A percentile compares a stretch with the other conserved stretches of the same genome.
phyloP scores from a whole-genome alignment of 164 flowering plant genomes.

The Akebia trifoliata region DNA sequence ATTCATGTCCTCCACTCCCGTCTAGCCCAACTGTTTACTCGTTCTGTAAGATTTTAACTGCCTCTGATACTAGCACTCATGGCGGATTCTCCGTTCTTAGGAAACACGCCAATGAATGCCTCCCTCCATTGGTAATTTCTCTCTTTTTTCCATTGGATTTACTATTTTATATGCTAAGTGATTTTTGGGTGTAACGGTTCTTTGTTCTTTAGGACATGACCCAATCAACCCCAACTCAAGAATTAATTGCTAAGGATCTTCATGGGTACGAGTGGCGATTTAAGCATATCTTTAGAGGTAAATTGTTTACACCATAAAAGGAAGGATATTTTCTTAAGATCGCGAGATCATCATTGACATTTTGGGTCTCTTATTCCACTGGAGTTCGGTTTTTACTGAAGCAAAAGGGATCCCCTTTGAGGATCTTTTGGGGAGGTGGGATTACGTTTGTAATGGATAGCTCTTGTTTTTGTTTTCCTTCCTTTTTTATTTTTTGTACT shows the following conservation, averaged over 20 bases:
- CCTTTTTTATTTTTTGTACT: too few relatives aligned
- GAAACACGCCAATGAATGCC: constrained; percentile 66
- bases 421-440: too few relatives aligned
- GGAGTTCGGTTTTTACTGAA: background rate
- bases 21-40: constrained; percentile 41
- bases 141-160: background rate
- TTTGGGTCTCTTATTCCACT: too few relatives aligned
- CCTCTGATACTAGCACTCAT: constrained; percentile 73
- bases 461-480: too few relatives aligned
- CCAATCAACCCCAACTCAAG: constrained; percentile 77
- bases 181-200: background rate
- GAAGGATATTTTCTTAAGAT: too few relatives aligned
- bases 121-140: constrained; percentile 51
- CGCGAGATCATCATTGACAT: background rate
- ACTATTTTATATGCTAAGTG: background rate
- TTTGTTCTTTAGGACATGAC: constrained; percentile 6
- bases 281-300: constrained; percentile 81
- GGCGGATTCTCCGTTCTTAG: constrained; percentile 73
- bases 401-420: background rate
- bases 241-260: constrained; percentile 65
- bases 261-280: constrained; percentile 73
- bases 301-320: background rate
- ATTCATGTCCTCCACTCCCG: constrained; percentile 32
- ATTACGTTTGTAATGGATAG: too few relatives aligned
- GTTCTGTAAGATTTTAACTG: too few relatives aligned